Evolutionary conservation across 192 early-diverging fungal genomes (phyloP).

Genomic region (Chytriomyces hyalinus): DNA sequence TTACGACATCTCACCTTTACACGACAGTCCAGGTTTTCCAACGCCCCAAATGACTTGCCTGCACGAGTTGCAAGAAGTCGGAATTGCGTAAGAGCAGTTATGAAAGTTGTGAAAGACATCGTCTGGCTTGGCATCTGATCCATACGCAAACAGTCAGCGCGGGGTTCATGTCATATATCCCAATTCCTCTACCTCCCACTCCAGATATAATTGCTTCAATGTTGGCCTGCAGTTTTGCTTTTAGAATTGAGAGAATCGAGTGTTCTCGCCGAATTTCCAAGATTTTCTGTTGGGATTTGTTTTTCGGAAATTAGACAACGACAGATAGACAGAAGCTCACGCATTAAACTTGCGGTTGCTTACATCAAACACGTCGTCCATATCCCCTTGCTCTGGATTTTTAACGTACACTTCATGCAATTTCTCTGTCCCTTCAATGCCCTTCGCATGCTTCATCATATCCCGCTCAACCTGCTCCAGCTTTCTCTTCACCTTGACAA

Average conservation of each 20-base stretch:
- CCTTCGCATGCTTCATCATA: constrained; percentile 52
- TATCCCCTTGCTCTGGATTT: constrained; percentile 60
- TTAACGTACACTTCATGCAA: constrained; percentile 55
- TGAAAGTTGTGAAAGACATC: constrained; percentile 71
- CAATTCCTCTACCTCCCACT: constrained; percentile 63
- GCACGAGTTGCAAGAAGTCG: constrained; percentile 77
- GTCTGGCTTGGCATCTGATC: constrained; percentile 55
- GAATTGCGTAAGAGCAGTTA: constrained; percentile 72
- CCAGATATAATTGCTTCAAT: constrained; percentile 66
- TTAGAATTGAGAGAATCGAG: constrained; percentile 53
- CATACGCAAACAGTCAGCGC: background rate
- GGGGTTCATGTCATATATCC: background rate
- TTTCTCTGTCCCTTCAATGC: constrained; percentile 57
- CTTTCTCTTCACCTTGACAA: constrained; percentile 61
- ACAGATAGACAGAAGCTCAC: background rate
- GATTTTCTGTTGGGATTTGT: constrained; percentile 49
- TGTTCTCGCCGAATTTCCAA: constrained; percentile 58
- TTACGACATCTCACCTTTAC: constrained; percentile 43
- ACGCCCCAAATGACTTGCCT: constrained; percentile 79
- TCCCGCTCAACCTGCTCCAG: constrained; percentile 56
- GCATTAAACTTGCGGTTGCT: background rate
- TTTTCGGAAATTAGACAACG: background rate
- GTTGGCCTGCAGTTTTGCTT: constrained; percentile 58
- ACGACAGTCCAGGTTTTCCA: constrained; percentile 71
- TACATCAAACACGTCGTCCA: constrained; percentile 67